A percentile compares a stretch with the other conserved stretches of the same genome.
Evolutionary conservation across 345 rosid genomes (phyloP).

Genomic region (Pistacia vera): DNA sequence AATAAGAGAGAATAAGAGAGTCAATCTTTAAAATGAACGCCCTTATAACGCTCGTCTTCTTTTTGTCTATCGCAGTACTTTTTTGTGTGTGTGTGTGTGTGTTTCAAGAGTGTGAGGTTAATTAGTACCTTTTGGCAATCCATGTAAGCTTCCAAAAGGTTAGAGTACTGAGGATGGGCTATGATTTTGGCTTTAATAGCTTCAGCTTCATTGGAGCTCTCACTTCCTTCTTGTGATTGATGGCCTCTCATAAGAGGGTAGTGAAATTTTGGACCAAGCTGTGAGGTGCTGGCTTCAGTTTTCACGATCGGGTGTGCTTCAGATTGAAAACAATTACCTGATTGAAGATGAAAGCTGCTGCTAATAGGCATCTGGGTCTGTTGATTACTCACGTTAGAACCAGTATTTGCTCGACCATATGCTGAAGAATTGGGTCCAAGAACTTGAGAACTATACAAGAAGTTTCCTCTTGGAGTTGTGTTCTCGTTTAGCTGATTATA

Average conservation of each 20-base stretch:
- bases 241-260: constrained; percentile 62
- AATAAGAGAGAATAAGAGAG: background rate
- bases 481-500: constrained; percentile 65
- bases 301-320: constrained; percentile 64
- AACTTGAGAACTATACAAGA: constrained; percentile 63
- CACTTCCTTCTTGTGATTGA: constrained; percentile 53
- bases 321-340: constrained; percentile 59
- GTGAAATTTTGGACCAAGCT: constrained; percentile 48
- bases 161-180: constrained; percentile 89
- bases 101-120: background rate
- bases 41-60: background rate
- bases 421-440: constrained; percentile 54
- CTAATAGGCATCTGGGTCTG: constrained; percentile 39
- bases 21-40: background rate
- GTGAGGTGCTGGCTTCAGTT: constrained; percentile 68
- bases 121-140: constrained; percentile 88
- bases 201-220: constrained; percentile 53
- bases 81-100: too few species aligned
- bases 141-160: constrained; percentile 87
- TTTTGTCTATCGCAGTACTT: background rate
- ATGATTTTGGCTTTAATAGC: constrained; percentile 93
- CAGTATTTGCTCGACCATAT: constrained; percentile 46
- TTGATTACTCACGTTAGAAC: constrained; percentile 36
- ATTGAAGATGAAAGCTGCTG: constrained; percentile 47
- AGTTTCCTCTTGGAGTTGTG: constrained; percentile 58